A percentile compares a stretch with the other conserved stretches of the same genome.
phyloP scores from a whole-genome alignment of 495 filamentous ascomycete species.

The Jackrogersella multiformis region DNA sequence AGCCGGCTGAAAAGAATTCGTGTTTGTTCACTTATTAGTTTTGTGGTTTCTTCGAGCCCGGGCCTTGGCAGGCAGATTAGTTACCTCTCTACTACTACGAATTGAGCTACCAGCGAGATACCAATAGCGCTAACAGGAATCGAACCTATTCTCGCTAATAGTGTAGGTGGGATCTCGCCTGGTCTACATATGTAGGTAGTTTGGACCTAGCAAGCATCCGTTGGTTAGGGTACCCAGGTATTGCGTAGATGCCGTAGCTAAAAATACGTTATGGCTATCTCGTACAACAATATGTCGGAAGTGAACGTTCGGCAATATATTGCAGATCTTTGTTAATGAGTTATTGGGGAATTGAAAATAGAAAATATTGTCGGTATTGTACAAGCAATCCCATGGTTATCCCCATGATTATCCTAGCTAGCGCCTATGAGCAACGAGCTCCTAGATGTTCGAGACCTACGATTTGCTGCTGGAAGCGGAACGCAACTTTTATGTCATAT shows the following conservation, averaged over 20 bases:
- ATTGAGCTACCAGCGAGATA: too few species aligned
- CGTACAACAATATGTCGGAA: conserved; percentile 8
- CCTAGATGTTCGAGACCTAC: conserved; percentile 19
- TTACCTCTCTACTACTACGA: too few species aligned
- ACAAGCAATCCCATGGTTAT: background rate
- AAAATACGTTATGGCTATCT: conserved; percentile 1
- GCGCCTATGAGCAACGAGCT: background rate
- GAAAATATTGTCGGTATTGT: background rate
- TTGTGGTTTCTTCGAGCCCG: background rate
- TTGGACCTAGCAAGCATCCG: conserved; percentile 13
- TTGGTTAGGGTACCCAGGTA: too few species aligned
- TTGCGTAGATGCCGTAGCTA: background rate
- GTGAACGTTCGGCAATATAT: background rate
- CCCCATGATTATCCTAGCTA: conserved; percentile 1
- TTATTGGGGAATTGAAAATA: background rate
- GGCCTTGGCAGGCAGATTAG: background rate
- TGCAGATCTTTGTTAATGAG: conserved; percentile 4
- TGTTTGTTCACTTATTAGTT: conserved; percentile 4
- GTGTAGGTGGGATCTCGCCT: too few species aligned
- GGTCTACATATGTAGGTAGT: too few species aligned
- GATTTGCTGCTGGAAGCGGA: background rate
- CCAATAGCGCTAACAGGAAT: too few species aligned
- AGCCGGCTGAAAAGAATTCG: conserved; percentile 15
- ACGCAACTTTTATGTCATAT: background rate
- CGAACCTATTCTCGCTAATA: too few species aligned